Evolutionary conservation across 2,329 filamentous ascomycete genomes (phyloP).

Genomic region (Monosporascus cannonballus): DNA sequence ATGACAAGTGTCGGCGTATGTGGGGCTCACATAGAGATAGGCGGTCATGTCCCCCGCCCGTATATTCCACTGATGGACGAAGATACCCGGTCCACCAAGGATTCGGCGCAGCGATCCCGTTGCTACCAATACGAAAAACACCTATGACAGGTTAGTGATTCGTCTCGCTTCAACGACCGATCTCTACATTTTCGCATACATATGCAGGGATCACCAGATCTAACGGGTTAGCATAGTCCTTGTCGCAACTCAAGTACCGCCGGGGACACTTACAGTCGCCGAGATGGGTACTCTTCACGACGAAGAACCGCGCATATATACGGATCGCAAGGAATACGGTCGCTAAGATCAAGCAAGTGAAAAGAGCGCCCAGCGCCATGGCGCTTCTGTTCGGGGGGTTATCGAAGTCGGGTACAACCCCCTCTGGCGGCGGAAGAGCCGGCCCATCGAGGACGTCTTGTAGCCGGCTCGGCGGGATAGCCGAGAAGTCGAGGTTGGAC

Average conservation of each 20-base stretch:
- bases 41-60: slow-evolving; percentile 5
- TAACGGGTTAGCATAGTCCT: background rate
- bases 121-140: background rate
- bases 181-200: background rate
- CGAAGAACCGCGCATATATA: slow-evolving; percentile 1
- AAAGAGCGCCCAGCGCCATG: background rate
- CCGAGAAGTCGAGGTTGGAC: background rate
- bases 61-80: slow-evolving; percentile 10
- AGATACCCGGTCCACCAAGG: slow-evolving; percentile 3
- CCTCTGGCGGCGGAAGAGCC: slow-evolving; percentile 7
- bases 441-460: slow-evolving; percentile 3
- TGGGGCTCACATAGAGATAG: slow-evolving; percentile 3
- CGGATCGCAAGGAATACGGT: slow-evolving; percentile 6
- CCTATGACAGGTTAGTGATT: background rate
- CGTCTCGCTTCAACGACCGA: background rate
- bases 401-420: slow-evolving; percentile 5
- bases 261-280: slow-evolving; percentile 2
- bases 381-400: slow-evolving; percentile 7
- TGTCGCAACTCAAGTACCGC: background rate
- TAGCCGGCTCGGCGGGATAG: background rate
- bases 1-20: no score
- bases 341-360: slow-evolving; percentile 1
- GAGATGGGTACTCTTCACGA: slow-evolving; percentile 3
- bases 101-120: background rate
- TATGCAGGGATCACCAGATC: slow-evolving; percentile 4